These are phyloP conservation scores for Karstenula rhodostoma DNA, from an alignment of 2,329 filamentous ascomycete genomes.

Conservation along the genomic window DNA sequence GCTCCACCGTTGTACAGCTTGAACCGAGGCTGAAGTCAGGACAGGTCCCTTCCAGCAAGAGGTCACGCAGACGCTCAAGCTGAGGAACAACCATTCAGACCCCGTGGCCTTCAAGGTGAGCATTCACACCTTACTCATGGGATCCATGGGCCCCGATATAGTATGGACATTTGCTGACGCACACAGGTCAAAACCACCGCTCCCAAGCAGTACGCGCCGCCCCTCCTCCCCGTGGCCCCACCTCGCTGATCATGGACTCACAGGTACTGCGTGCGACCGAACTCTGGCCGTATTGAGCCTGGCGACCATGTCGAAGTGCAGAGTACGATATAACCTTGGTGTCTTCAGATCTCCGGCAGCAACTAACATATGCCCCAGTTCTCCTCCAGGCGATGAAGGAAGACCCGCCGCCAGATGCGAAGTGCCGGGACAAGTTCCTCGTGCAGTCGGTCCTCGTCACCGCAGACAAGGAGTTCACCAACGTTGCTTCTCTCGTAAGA, in stretches of 20 bases:
- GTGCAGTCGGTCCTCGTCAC: conserved; percentile 90
- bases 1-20: neutral
- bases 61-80: conserved; percentile 67
- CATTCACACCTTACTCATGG: conserved; percentile 9
- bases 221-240: conserved; percentile 27
- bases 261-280: conserved; percentile 97
- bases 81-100: conserved; percentile 65
- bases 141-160: neutral
- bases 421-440: conserved; percentile 97
- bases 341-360: conserved; percentile 23
- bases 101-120: conserved; percentile 71
- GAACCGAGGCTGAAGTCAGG: conserved; percentile 27
- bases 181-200: conserved; percentile 95
- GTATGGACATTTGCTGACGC: conserved; percentile 23
- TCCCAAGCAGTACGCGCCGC: conserved; percentile 85
- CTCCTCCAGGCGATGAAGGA: conserved; percentile 98
- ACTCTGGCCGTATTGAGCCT: conserved; percentile 94
- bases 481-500: conserved; percentile 78
- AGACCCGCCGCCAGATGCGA: conserved; percentile 83
- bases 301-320: conserved; percentile 91
- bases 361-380: conserved; percentile 63
- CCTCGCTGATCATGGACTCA: conserved; percentile 28
- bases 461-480: conserved; percentile 82
- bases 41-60: conserved; percentile 70
- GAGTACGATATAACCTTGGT: conserved; percentile 64